Evolutionary conservation across 371 early-diverging fungal genomes (phyloP), one percentile per base, ranked within the genome.

Genomic region (Furculomyces boomerangus): DNA sequence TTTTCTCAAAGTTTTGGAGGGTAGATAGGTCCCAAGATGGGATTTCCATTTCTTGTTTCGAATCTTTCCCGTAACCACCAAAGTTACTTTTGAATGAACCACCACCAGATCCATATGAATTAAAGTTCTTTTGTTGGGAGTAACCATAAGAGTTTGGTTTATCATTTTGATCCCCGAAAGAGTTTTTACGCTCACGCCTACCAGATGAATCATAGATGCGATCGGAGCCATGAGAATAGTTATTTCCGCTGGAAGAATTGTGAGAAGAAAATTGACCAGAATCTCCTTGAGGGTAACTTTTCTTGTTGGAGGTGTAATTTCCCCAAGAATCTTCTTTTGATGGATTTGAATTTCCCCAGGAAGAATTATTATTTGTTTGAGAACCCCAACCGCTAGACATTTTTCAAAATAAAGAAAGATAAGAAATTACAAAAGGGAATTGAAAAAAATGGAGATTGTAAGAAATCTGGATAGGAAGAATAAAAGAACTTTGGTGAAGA

Each of bases 1-100:
- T 84, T 74, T 93, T 93, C 65, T 90, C 89, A 60, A 93, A 90
- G 53, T 71, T 75, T 8, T 81, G 84, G 3, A 90, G 72, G 47
- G 76, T 59, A 13, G 59, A 47, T 8, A 73, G 45, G 60, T 83
- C 81, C 86, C 88, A 92, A 55, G 80, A 2, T 49, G 3, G 49
- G 30, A 16, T 14, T 20, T 49, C 28, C 8, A 16, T 3, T 28
- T 10, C 18, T 13, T 14, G 3, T 14, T 18, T 18, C 10, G 5
- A 20, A 43, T 5, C 5, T 20, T 43, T 22, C 25, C 31, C 20
- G 35, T 5, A 13, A 3, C 39, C 31, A 50, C 20, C 10, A 3
- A 25, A 50, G 25, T 3, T 3, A 20, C 50, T 25, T 14, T 25
- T 20, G 24, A n/a, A 50, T 8, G 39, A 31, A 24, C 25, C 20